phyloP scores from a whole-genome alignment of 345 rosid species.

The Mercurialis annua region DNA sequence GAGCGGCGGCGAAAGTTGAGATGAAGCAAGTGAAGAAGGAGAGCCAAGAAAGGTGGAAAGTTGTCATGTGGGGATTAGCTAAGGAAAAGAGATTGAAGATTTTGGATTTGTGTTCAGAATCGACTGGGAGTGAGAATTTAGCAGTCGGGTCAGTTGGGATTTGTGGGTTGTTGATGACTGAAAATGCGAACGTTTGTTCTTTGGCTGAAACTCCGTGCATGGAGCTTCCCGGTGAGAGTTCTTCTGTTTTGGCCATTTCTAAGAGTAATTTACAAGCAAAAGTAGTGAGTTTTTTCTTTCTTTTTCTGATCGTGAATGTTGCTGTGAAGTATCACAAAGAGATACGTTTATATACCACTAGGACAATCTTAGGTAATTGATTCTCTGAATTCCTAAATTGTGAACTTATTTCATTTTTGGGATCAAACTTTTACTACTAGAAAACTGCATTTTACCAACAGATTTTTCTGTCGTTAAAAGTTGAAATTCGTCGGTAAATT shows the following conservation, averaged over 20 bases:
- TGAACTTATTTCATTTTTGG: too few species aligned
- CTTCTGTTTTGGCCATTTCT: constrained; percentile 1
- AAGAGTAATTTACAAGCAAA: neutral
- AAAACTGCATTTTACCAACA: too few species aligned
- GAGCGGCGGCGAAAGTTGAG: constrained; percentile 43
- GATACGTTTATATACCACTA: too few species aligned
- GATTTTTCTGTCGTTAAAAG: too few species aligned
- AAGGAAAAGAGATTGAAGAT: constrained; percentile 21
- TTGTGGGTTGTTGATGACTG: constrained; percentile 6
- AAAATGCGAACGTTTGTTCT: constrained; percentile 24
- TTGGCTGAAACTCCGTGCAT: constrained; percentile 27
- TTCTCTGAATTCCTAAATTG: too few species aligned
- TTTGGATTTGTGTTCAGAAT: constrained; percentile 32
- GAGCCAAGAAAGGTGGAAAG: constrained; percentile 39
- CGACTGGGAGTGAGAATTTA: constrained; percentile 25
- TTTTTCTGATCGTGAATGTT: neutral
- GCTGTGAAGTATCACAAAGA: too few species aligned
- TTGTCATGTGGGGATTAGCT: constrained; percentile 31
- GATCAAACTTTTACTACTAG: too few species aligned
- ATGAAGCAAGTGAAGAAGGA: constrained; percentile 42
- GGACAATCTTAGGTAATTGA: too few species aligned
- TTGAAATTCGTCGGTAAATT: too few species aligned
- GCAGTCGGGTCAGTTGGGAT: constrained; percentile 18
- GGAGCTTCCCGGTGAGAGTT: constrained; percentile 20
- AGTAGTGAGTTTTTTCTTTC: neutral